Base-by-base conservation (phyloP, 176 grass and related monocot genomes). In the Carex pumila region DNA sequence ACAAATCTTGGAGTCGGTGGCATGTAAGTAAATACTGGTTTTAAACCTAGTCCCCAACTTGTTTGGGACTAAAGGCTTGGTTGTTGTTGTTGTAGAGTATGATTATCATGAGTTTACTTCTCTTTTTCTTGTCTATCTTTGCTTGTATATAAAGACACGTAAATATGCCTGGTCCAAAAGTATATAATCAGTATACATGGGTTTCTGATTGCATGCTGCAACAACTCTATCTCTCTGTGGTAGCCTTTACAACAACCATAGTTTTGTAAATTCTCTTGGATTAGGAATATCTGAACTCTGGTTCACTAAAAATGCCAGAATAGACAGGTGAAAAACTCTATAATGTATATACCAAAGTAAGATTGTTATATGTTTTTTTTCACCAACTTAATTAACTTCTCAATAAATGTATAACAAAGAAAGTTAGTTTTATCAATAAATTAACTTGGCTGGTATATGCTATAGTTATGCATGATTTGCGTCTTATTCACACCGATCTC, bases 391-490 rank as follows among this genome's bases (percentile, higher is more conserved):
- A 19, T 71, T 71, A n/a, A 43, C 67, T 18, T 39, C 4, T 56
- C 22, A 56, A 29, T 31, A 56, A 56, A 31, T 34, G 22, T 77
- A 50, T 73, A 73, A 73, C n/a, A 25, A 73, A 7, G 17, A 2
- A 49, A 22, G 18, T 49, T 73, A 22, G 15, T 50, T 43, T 65
- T 83, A 14, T 50, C 39, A 67, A 22, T 83, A 68, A 83, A 18
- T 68, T 83, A 66, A 83, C 67, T n/a, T 83, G 30, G 12, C 47
- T 60, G 66, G 41, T 84, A 45, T 60, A 66, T 83, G 30, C 56
- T 72, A 21, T 65, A 98, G 95, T 93, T 88, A 98, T 98, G 95
- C 95, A 98, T 87, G 95, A 98, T 54, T 88, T 98, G 77, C 87
- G 84, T 54, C 85, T 98, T 87, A 98, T 98, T 87, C 95, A 98